Evolutionary conservation across 2,329 filamentous ascomycete species (phyloP), one percentile per base, ranked within the genome.

Genomic region (Epichloe typhina): DNA sequence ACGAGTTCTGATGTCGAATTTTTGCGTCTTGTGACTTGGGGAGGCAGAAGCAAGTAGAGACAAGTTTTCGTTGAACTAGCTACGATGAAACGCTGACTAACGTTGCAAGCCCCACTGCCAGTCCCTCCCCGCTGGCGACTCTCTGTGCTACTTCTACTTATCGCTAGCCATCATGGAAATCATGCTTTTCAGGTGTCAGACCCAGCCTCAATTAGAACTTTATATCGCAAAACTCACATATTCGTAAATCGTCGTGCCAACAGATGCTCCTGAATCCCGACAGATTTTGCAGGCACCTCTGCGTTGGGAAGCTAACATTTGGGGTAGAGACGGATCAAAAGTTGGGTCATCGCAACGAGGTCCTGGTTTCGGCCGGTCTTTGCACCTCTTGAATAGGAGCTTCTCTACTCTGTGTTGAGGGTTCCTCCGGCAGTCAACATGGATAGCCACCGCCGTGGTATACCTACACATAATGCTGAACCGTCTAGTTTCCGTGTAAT

Each of bases 261-360:
- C 49, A 9, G 44, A 47, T 13, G 44, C 26, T 5, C 36, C 49
- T 19, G 44, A 47, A 26, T 51, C 49, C 13, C 49, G 49, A 40
- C 49, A 51, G 12, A 51, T 38, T 19, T 42, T 51, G 26, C 49
- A 51, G 7, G 37, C 5, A 3, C 49, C 49, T 31, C 49, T 47
- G 39, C 49, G 44, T 6, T 42, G 15, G 12, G 49, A 31, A 33
- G 17, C 36, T 5, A 51, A 12, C 2, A 51, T 12, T 4, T 15
- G 6, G 12, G 37, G 23, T 21, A 51, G 49, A 36, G 33, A 17
- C 2, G 33, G 33, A 13, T 46, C 19, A 37, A 23, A 46, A 3
- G 7, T 11, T n/a, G 44, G 15, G 23, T 41, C 5, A 12, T 46
- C 49, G 49, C 49, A 50, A 2, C 43, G 42, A 5, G 49, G 49